phyloP scores from a whole-genome alignment of 495 filamentous ascomycete genomes.

The Penicillium desertorum region DNA sequence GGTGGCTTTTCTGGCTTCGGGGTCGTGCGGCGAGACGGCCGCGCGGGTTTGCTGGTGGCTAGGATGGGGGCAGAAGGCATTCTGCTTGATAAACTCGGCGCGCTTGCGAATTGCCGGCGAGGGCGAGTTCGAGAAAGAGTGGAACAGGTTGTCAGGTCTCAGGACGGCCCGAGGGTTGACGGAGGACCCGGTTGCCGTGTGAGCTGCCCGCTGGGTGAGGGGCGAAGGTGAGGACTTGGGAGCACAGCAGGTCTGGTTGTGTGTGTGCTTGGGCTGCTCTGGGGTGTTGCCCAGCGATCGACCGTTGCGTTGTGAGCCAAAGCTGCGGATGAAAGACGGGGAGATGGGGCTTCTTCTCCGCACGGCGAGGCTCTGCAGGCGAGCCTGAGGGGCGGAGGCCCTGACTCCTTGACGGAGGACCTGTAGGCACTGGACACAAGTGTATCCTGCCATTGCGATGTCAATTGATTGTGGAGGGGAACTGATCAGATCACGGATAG shows the following conservation, averaged over 20 bases:
- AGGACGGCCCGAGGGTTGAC: constrained; percentile 53
- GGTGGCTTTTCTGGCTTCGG: constrained; percentile 53
- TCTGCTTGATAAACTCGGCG: constrained; percentile 83
- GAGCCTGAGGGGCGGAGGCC: constrained; percentile 19
- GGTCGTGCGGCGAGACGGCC: constrained; percentile 58
- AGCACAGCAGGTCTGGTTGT: constrained; percentile 10
- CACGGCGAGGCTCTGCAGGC: constrained; percentile 26
- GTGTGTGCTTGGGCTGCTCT: constrained; percentile 19
- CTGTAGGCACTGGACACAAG: constrained; percentile 46
- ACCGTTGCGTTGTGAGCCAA: constrained; percentile 32
- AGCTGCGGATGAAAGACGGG: constrained; percentile 32
- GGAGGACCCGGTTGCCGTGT: constrained; percentile 25
- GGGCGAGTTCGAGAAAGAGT: constrained; percentile 84
- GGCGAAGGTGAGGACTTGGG: constrained; percentile 15
- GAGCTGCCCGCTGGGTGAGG: constrained; percentile 29
- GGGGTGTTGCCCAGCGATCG: constrained; percentile 17
- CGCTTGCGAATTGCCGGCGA: constrained; percentile 78
- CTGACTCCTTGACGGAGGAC: constrained; percentile 34
- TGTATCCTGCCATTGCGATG: constrained; percentile 43
- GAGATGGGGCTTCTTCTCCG: constrained; percentile 28
- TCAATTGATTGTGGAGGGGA: constrained; percentile 15
- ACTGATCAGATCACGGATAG: constrained; percentile 11
- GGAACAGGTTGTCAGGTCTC: constrained; percentile 82
- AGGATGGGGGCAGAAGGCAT: constrained; percentile 89
- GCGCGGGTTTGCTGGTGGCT: constrained; percentile 69